Evolutionary conservation across 768 basidiomycete species (phyloP), one percentile per base, ranked within the genome.

Genomic region (Ramaria sp.): DNA sequence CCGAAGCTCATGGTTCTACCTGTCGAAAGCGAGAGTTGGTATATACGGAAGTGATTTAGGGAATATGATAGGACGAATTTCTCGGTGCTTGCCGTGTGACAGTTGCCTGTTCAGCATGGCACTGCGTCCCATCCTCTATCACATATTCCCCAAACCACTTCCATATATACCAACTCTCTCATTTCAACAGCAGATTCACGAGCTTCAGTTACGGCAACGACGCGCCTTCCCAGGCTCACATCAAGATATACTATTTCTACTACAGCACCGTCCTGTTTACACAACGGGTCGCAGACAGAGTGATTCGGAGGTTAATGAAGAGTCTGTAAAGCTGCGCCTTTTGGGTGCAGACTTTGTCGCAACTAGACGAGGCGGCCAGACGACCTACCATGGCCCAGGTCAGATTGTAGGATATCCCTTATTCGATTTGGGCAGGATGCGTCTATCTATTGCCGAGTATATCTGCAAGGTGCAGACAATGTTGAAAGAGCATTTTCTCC

Each of bases 311-410:
- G 70, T 85, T 15, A 67, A 75, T 37, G 68, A 71, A 41, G 88
- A 95, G 61, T 75, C 75, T 38, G 57, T 66, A 37, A 81, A 88
- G 20, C 71, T 97, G n/a, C 78, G 75, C 3, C 64, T 72, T 28
- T 72, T 90, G 22, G 95, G 95, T 24, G 95, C 95, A 0, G 90
- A 96, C 64, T 94, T 94, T 62, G 78, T 88, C 37, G 70, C 79
- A 22, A 82, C 92, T 2, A 75, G 79, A 51, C 76, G 96, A 51
- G 96, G 96, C 13, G 96, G 96, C 2, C 85, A 97, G 69, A 77
- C 92, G 55, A 99, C 96, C 1, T 99, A 90, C 67, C 96, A 99
- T 66, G 96, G 96, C 0, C 94, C 96, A 1, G 96, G 96, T 5
- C 96, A 99, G 69, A 74, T 99, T 62, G 88, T 97, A 15, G 96